Conservation (phyloP, 192 early-diverging fungal genomes). For the Helicostylum pulchrum region DNA sequence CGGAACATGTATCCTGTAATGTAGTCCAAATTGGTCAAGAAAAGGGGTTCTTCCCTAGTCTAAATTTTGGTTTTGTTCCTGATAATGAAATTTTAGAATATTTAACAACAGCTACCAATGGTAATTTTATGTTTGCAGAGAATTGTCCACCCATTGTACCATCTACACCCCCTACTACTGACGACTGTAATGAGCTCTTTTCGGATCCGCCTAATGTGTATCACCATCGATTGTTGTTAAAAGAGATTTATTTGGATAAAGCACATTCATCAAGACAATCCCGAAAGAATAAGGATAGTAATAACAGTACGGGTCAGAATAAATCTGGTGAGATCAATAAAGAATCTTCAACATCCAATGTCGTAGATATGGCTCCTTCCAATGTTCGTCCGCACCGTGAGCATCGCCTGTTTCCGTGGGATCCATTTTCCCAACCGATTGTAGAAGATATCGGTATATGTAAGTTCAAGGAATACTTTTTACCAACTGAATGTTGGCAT, state of each 20-base stretch:
- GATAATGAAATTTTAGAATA: conserved; percentile 75
- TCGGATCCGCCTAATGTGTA: conserved; percentile 45
- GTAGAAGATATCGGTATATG: conserved; percentile 57
- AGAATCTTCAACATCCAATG: not conserved
- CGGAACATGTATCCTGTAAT: conserved; percentile 60
- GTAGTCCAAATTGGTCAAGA: conserved; percentile 72
- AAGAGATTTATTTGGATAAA: conserved; percentile 39
- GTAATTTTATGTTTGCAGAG: conserved; percentile 66
- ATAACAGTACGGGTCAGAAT: conserved; percentile 23
- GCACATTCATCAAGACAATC: conserved; percentile 5
- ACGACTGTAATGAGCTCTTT: not conserved
- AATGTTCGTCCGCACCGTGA: not conserved
- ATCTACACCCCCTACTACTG: not conserved
- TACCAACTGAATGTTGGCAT: conserved; percentile 56
- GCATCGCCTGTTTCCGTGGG: conserved; percentile 58
- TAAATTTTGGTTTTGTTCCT: conserved; percentile 72
- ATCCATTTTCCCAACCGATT: conserved; percentile 55
- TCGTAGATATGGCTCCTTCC: not conserved
- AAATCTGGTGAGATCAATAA: not conserved
- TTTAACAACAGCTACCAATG: conserved; percentile 62
- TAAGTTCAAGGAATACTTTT: conserved; percentile 62
- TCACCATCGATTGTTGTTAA: conserved; percentile 46
- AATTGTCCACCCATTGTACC: conserved; percentile 47
- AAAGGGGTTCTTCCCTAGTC: conserved; percentile 59
- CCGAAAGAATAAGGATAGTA: conserved; percentile 25